Percentiles rank a stretch among this genome's conserved stretches.
Conservation (phyloP, 257 asterid genomes). For the Solanum lycopersicoides region DNA sequence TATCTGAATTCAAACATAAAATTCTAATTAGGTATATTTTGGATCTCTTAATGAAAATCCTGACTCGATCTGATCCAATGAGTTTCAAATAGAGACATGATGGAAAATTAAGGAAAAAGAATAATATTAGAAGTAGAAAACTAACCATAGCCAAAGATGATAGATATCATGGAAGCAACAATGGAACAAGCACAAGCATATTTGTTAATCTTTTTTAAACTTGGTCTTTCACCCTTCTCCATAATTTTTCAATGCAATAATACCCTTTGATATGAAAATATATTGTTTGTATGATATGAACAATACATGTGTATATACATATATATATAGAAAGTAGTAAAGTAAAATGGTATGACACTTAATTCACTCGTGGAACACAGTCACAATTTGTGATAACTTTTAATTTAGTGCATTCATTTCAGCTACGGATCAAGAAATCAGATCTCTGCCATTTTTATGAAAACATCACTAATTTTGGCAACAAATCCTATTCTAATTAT, state of each 20-base stretch:
- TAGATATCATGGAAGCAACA: conserved; percentile 69
- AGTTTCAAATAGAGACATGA: neutral
- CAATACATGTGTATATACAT: no score
- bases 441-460: no score
- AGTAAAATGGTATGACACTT: no score
- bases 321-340: neutral
- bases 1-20: conserved; percentile 24
- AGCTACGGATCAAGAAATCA: no score
- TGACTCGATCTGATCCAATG: neutral
- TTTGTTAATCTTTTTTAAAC: conserved; percentile 22
- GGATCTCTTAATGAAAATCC: neutral
- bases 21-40: neutral
- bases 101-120: neutral
- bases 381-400: no score
- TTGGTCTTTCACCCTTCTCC: conserved; percentile 16
- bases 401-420: no score
- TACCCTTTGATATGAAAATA: neutral
- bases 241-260: neutral
- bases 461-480: no score
- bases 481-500: no score
- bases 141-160: conserved; percentile 66
- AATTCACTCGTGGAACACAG: no score
- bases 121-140: neutral
- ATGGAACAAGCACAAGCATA: conserved; percentile 50
- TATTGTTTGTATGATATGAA: neutral